phyloP scores from a whole-genome alignment of 2,329 filamentous ascomycete genomes.

The Neopestalotiopsis clavispora region DNA sequence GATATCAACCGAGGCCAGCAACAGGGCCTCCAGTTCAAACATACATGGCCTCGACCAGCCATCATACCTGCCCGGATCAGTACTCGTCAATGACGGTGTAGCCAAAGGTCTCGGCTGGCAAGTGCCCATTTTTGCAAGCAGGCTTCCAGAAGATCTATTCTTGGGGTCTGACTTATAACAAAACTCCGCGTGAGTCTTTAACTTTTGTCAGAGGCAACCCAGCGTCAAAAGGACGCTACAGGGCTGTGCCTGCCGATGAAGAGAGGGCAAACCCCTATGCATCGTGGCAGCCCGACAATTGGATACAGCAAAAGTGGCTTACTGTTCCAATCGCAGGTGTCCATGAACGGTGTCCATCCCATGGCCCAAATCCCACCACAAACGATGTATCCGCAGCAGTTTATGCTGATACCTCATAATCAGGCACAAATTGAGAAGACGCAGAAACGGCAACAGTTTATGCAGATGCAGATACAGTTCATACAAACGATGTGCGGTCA shows the following conservation, averaged over 20 bases:
- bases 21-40: slow-evolving; percentile 73
- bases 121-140: slow-evolving; percentile 82
- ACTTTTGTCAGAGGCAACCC: slow-evolving; percentile 66
- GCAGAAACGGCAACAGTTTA: slow-evolving; percentile 84
- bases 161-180: slow-evolving; percentile 75
- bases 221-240: slow-evolving; percentile 41
- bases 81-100: slow-evolving; percentile 62
- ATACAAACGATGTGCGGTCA: slow-evolving; percentile 78
- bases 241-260: slow-evolving; percentile 69
- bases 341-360: slow-evolving; percentile 51
- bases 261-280: slow-evolving; percentile 78
- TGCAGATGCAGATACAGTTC: slow-evolving; percentile 95
- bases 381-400: slow-evolving; percentile 50
- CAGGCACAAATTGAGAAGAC: slow-evolving; percentile 81
- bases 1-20: slow-evolving; percentile 70
- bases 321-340: slow-evolving; percentile 33
- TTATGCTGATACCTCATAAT: slow-evolving; percentile 62
- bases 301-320: slow-evolving; percentile 51
- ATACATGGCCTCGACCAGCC: slow-evolving; percentile 61
- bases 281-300: slow-evolving; percentile 77
- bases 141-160: slow-evolving; percentile 87
- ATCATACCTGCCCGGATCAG: slow-evolving; percentile 54
- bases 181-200: slow-evolving; percentile 75
- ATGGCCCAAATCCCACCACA: slow-evolving; percentile 53
- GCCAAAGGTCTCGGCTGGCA: slow-evolving; percentile 44